Percentiles rank a stretch among this genome's conserved stretches.
These are phyloP conservation scores for Globisporangium yorkense DNA, from an alignment of 352 stramenopile genomes.

Conservation along the genomic window DNA sequence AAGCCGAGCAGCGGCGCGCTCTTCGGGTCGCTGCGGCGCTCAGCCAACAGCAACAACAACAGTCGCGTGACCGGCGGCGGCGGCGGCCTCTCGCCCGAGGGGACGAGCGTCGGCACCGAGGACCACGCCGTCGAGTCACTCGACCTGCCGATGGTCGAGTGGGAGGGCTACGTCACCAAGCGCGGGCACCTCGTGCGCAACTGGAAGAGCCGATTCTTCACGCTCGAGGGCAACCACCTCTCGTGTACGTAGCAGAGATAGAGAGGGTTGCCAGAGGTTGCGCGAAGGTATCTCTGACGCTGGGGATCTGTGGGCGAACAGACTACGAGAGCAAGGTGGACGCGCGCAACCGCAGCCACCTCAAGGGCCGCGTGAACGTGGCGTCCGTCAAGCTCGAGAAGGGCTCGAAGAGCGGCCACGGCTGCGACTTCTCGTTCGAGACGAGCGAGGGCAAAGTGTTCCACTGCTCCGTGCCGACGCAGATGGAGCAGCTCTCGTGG, in stretches of 20 bases:
- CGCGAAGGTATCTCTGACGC: too few relatives aligned
- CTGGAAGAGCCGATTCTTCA: slow-evolving; percentile 88
- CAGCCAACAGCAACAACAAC: slow-evolving; percentile 32
- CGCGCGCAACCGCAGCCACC: slow-evolving; percentile 75
- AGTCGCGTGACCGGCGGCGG: slow-evolving; percentile 22
- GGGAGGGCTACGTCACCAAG: slow-evolving; percentile 90
- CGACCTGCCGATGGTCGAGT: slow-evolving; percentile 83
- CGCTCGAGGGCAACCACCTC: slow-evolving; percentile 78
- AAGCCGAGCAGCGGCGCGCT: slow-evolving; percentile 37
- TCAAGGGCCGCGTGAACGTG: slow-evolving; percentile 83
- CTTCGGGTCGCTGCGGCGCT: slow-evolving; percentile 54
- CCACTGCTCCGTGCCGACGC: slow-evolving; percentile 70
- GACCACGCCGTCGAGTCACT: slow-evolving; percentile 72
- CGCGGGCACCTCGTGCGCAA: slow-evolving; percentile 82
- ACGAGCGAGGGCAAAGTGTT: slow-evolving; percentile 83
- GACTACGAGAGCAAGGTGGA: slow-evolving; percentile 89
- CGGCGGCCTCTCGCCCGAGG: slow-evolving; percentile 3
- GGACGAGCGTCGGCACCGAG: slow-evolving; percentile 20
- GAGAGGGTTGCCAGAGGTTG: too few relatives aligned
- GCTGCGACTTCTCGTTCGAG: slow-evolving; percentile 83
- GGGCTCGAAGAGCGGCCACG: slow-evolving; percentile 70
- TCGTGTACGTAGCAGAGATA: slow-evolving; percentile 42
- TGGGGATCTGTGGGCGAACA: slow-evolving; percentile 3
- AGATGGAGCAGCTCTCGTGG: slow-evolving; percentile 79
- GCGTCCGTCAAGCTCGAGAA: slow-evolving; percentile 71